These are phyloP conservation scores for Trichosporon sp. DNA, from an alignment of 1,284 basidiomycete genomes.

Conservation along the genomic window DNA sequence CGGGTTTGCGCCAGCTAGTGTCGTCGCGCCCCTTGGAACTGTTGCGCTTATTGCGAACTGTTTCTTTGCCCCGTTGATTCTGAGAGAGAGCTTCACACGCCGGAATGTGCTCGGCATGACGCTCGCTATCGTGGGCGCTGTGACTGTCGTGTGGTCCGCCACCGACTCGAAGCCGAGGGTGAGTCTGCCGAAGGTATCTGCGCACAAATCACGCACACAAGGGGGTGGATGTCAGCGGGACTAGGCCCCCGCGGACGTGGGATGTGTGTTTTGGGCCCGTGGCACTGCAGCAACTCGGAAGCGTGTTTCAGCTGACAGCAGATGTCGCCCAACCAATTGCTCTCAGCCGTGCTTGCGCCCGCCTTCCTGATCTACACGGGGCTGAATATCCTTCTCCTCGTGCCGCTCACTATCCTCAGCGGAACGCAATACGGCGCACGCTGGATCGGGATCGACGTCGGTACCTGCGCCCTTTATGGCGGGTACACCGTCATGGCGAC, in stretches of 20 bases:
- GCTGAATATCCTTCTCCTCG: conserved; percentile 64
- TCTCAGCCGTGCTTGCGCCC: conserved; percentile 69
- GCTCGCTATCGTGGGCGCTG: conserved; percentile 78
- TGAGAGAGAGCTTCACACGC: conserved; percentile 60
- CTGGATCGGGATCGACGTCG: conserved; percentile 83
- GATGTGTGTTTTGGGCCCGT: neutral
- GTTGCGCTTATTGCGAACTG: conserved; percentile 92
- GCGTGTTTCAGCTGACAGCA: conserved; percentile 33
- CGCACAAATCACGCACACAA: neutral
- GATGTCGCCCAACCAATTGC: conserved; percentile 67
- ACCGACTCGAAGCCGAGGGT: conserved; percentile 70
- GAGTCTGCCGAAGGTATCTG: conserved; percentile 61
- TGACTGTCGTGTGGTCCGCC: conserved; percentile 85
- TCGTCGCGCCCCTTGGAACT: conserved; percentile 93
- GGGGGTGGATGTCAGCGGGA: neutral
- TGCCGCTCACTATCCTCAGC: conserved; percentile 64
- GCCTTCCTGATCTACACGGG: conserved; percentile 74
- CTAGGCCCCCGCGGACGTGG: neutral
- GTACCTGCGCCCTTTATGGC: conserved; percentile 64
- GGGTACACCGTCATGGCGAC: conserved; percentile 86
- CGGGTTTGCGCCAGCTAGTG: conserved; percentile 82
- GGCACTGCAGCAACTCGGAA: no score
- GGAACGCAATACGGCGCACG: conserved; percentile 68
- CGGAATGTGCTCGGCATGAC: conserved; percentile 84
- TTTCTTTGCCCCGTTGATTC: conserved; percentile 84